Percentiles rank a stretch among this genome's conserved stretches.
Evolutionary conservation across 306 rosid genomes (phyloP).

Genomic region (Lathyrus tuberosus): DNA sequence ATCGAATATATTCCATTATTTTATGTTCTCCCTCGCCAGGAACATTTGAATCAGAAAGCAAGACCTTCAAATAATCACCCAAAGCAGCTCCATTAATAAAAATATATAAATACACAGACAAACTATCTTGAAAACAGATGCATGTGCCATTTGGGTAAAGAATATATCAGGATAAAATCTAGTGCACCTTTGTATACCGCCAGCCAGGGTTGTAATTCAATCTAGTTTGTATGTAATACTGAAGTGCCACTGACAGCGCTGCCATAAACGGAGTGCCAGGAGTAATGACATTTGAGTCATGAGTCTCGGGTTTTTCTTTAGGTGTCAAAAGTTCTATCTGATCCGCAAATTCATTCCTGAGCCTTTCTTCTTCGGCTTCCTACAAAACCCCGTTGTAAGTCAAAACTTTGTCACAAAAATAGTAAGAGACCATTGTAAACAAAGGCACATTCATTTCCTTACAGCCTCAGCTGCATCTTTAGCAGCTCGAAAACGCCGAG

Average conservation of each 20-base stretch:
- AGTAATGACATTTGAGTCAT: slow-evolving; percentile 89
- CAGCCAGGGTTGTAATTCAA: slow-evolving; percentile 83
- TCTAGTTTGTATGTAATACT: slow-evolving; percentile 82
- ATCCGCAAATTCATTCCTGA: slow-evolving; percentile 73
- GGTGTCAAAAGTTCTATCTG: slow-evolving; percentile 55
- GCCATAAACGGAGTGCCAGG: slow-evolving; percentile 97
- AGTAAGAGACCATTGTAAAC: slow-evolving; percentile 30
- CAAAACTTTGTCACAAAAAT: slow-evolving; percentile 31
- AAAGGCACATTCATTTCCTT: slow-evolving; percentile 45
- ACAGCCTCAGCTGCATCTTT: slow-evolving; percentile 98
- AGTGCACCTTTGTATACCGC: slow-evolving; percentile 74
- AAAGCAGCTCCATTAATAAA: slow-evolving; percentile 55
- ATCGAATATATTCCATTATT: slow-evolving; percentile 84
- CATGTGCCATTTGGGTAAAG: slow-evolving; percentile 18
- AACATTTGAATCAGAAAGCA: slow-evolving; percentile 94
- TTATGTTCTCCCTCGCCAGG: slow-evolving; percentile 99
- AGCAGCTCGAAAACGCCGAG: slow-evolving; percentile 93
- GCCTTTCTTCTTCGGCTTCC: slow-evolving; percentile 96
- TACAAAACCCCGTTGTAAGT: slow-evolving; percentile 43
- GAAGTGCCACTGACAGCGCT: slow-evolving; percentile 85
- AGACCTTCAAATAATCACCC: slow-evolving; percentile 88
- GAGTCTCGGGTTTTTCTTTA: slow-evolving; percentile 75
- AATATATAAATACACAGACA: slow-evolving; percentile 57
- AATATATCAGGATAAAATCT: slow-evolving; percentile 39
- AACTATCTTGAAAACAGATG: slow-evolving; percentile 49